Base-by-base conservation (phyloP, 805 yeast species). In the Zygosaccharomyces rouxii region DNA sequence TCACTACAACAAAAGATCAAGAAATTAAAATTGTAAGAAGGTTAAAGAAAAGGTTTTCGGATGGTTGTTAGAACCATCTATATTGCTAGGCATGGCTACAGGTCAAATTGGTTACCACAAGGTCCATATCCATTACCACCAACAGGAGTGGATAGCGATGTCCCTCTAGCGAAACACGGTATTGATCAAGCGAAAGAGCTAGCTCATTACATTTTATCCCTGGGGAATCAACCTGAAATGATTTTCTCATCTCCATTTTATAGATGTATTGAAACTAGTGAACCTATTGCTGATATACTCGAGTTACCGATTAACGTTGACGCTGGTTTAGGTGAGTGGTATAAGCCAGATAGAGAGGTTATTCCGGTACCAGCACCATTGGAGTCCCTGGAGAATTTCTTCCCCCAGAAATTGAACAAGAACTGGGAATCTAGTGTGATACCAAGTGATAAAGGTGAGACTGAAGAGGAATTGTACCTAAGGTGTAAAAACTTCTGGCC, bases 301-400 rank as follows among this genome's bases (percentile, higher is more conserved):
- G 80, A 74, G 4, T 56, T 86, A 30, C 79, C 80, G 10, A 77
- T 90, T 9, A 74, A 70, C 42, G 67, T 86, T 4, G 99, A 94
- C 58, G 70, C 83, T 46, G 98, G 97, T 0, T 74, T 92, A 22
- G 95, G 97, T 19, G 97, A 94, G 68, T 89, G 96, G 95, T 92
- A 86, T 61, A 79, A 79, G 57, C 80, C 79, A n/a, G 79, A 78
- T 38, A 72, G 96, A 57, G 72, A 72, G 1, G 71, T 79, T 11
- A 79, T 86, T 51, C 95, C 97, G 2, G 70, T 67, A 22, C 90
- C 97, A 0, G 89, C 85, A 0, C 64, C 73, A 18, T 67, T 69
- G 43, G 75, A 72, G 13, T 58, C 67, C 1, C 71, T 89, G 55
- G 64, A 71, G 35, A 59, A 66, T 35, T 80, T 79, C 52, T 92